These are phyloP conservation scores for Starmerella apis DNA, from an alignment of 805 yeast genomes.

Conservation along the genomic window DNA sequence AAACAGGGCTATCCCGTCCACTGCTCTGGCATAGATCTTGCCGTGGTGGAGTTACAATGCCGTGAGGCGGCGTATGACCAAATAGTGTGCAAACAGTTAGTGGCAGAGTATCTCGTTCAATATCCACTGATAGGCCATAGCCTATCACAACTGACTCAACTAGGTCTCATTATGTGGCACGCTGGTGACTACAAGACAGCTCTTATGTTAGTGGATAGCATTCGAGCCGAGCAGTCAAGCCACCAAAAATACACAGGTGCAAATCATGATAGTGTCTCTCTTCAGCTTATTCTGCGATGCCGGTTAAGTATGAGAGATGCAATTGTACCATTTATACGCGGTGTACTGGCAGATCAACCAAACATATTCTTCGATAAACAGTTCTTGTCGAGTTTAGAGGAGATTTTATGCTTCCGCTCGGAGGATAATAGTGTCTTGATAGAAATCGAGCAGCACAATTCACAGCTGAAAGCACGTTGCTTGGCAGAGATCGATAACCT, in stretches of 20 bases:
- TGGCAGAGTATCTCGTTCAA: slow-evolving; percentile 21
- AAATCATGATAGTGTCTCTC: slow-evolving; percentile 18
- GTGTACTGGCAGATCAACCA: slow-evolving; percentile 7
- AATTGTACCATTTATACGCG: slow-evolving; percentile 12
- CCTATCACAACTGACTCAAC: slow-evolving; percentile 18
- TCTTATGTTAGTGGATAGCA: slow-evolving; percentile 11
- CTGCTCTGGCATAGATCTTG: slow-evolving; percentile 25
- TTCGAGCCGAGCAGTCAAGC: slow-evolving; percentile 7
- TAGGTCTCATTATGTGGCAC: slow-evolving; percentile 15
- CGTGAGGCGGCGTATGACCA: slow-evolving; percentile 3
- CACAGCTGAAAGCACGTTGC: neutral
- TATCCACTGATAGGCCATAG: slow-evolving; percentile 23
- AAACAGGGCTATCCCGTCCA: slow-evolving; percentile 21
- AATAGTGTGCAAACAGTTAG: slow-evolving; percentile 6
- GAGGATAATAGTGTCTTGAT: slow-evolving; percentile 12
- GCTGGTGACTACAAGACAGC: slow-evolving; percentile 12
- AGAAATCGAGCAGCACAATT: slow-evolving; percentile 9
- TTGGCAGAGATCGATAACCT: slow-evolving; percentile 3
- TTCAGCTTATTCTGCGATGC: slow-evolving; percentile 12
- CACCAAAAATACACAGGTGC: neutral
- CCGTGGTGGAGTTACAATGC: slow-evolving; percentile 19
- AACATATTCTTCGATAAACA: slow-evolving; percentile 13
- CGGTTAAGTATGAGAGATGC: slow-evolving; percentile 5
- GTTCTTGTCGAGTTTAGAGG: slow-evolving; percentile 7
- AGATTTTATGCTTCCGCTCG: slow-evolving; percentile 7